Percentiles rank a stretch among this genome's conserved stretches.
phyloP scores from a whole-genome alignment of 345 rosid species.

The Ceriops tagal region DNA sequence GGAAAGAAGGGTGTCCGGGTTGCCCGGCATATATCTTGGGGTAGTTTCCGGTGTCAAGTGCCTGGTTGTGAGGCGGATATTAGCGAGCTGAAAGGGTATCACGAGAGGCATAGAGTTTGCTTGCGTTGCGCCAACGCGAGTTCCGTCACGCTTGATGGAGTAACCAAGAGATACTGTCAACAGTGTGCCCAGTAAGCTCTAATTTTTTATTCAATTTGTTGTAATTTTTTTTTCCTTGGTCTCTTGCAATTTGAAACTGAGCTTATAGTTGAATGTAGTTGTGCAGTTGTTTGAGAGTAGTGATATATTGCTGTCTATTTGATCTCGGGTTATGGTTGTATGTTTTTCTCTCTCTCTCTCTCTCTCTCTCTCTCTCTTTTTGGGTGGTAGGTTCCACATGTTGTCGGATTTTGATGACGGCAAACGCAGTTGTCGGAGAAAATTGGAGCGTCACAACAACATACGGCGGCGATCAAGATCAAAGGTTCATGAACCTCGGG shows the following conservation, averaged over 20 bases:
- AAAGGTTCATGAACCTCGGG: conserved; percentile 47
- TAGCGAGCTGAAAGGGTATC: conserved; percentile 88
- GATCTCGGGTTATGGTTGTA: background rate
- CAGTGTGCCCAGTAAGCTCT: conserved; percentile 89
- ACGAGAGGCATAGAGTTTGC: conserved; percentile 82
- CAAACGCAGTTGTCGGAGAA: conserved; percentile 86
- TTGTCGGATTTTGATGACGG: conserved; percentile 88
- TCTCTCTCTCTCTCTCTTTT: too few relatives aligned
- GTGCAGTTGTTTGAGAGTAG: too few relatives aligned
- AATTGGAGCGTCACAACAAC: conserved; percentile 87
- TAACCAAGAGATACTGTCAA: conserved; percentile 86
- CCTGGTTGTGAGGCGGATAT: conserved; percentile 81
- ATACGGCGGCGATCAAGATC: conserved; percentile 43
- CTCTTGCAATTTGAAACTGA: too few relatives aligned
- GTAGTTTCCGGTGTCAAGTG: conserved; percentile 65
- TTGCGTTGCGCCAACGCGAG: conserved; percentile 72
- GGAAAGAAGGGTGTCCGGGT: conserved; percentile 58
- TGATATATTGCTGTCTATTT: background rate
- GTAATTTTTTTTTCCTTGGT: too few relatives aligned
- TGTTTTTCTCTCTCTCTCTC: too few relatives aligned
- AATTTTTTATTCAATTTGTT: background rate
- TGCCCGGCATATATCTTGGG: conserved; percentile 26
- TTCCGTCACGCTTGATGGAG: conserved; percentile 59
- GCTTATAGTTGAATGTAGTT: too few relatives aligned
- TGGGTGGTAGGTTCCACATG: conserved; percentile 63